Conservation (phyloP, 805 yeast genomes). For the Maudiozyma turicensis region DNA sequence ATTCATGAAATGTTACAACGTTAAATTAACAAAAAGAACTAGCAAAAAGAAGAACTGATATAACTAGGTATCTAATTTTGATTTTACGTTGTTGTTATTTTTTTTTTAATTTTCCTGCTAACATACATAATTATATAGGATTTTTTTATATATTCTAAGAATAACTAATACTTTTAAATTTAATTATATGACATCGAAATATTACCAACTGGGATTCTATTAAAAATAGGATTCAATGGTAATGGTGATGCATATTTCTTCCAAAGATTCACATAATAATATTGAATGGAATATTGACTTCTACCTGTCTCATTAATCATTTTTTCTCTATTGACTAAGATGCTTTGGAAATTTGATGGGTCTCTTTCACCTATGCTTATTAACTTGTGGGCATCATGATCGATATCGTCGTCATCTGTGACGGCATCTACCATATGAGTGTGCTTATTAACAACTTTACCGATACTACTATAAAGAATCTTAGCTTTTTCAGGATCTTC, state of each 20-base stretch:
- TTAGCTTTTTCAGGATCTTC: not conserved
- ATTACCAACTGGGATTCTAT: not conserved
- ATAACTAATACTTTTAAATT: not conserved
- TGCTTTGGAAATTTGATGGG: not conserved
- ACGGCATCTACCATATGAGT: not conserved
- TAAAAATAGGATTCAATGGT: not conserved
- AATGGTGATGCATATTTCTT: not conserved
- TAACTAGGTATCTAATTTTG: no score
- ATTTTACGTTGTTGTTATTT: no score
- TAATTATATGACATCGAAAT: not conserved
- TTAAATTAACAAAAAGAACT: no score
- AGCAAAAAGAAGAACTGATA: no score
- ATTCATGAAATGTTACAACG: no score
- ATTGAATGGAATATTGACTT: not conserved
- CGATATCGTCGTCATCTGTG: not conserved
- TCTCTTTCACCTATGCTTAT: constrained; percentile 3
- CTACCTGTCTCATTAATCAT: not conserved
- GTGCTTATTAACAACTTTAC: not conserved
- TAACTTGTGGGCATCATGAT: constrained; percentile 1
- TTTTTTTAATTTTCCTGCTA: no score
- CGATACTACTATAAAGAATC: not conserved
- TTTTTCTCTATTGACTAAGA: constrained; percentile 1
- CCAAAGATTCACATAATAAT: not conserved
- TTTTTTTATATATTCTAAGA: not conserved
- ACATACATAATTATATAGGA: no score